Evolutionary conservation across 208 protist species (phyloP), one percentile per base, ranked within the genome.

Genomic region (Acanthamoeba royreba): DNA sequence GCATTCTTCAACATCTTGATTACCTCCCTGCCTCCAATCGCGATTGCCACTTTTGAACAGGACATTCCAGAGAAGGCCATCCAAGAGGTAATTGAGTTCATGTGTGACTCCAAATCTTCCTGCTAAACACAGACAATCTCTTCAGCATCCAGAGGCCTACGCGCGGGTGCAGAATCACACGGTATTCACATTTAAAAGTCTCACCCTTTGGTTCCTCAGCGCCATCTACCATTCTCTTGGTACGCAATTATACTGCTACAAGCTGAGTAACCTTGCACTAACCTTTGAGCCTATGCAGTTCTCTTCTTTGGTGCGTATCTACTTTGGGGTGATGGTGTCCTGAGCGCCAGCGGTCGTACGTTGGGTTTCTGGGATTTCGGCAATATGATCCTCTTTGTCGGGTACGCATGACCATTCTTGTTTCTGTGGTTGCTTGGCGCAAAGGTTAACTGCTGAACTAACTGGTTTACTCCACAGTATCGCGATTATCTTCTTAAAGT

Each of bases 31-130:
- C 72, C 72, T 9, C 72, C 72, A 19, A 17, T 83, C 5, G 72
- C 42, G 15, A 83, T 83, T 28, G 72, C 40, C 9, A 49, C 42
- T 9, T 83, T 52, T 46, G 72, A 83, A 28, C 33, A 19, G 7
- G 72, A 83, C 72, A 83, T 83, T n/a, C 33, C 33, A 9, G 72
- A 83, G 22, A 9, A 5, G 5, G 42, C 42, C 42, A 83, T 83
- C 17, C 8, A 83, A 83, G 5, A 42, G 9, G 72, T 83, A 47
- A 98, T 98, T 28, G 95, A 95, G 53, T 97, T 96, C 4, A 98
- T 98, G 93, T 99, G 98, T 98, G 98, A 96, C 97, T 97, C 77
- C 98, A 98, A 77, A 95, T 95, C 28, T 96, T 99, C 3, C 98
- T 97, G 4, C 94, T 98, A 85, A 99, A 98, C 96, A 8, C 19